Percentiles rank a stretch among this genome's conserved stretches.
Evolutionary conservation across 2,329 filamentous ascomycete genomes (phyloP).

Genomic region (Verticillium isaacii): DNA sequence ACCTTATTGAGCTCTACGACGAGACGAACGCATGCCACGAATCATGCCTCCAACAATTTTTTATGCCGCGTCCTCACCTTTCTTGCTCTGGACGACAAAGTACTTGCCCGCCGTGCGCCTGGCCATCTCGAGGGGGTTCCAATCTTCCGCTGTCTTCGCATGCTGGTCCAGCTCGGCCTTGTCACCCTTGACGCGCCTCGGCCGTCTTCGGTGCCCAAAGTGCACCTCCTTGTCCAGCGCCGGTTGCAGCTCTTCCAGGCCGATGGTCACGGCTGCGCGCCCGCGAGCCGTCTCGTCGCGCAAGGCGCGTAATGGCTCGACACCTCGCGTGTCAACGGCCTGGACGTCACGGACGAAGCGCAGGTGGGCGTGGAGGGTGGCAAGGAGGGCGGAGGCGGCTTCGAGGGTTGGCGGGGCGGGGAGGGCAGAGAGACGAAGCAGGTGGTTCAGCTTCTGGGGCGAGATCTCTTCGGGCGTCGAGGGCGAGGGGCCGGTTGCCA

Average conservation of each 20-base stretch:
- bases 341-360: conserved; percentile 89
- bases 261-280: conserved; percentile 52
- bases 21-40: neutral
- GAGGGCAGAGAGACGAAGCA: conserved; percentile 84
- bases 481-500: conserved; percentile 32
- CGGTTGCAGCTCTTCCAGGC: conserved; percentile 49
- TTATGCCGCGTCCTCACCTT: conserved; percentile 7
- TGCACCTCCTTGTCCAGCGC: conserved; percentile 56
- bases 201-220: conserved; percentile 49
- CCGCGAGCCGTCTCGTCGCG: conserved; percentile 69
- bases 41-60: conserved; percentile 9
- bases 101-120: conserved; percentile 64
- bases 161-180: conserved; percentile 12
- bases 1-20: neutral
- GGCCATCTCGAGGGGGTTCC: conserved; percentile 66
- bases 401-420: conserved; percentile 59
- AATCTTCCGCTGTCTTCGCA: conserved; percentile 48
- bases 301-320: conserved; percentile 72
- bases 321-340: conserved; percentile 64
- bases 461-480: conserved; percentile 46
- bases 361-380: conserved; percentile 74
- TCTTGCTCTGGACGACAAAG: conserved; percentile 68
- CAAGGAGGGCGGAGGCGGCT: conserved; percentile 67
- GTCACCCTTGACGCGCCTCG: conserved; percentile 27
- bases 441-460: conserved; percentile 67